Conservation (phyloP, 495 filamentous ascomycete genomes). For the Xylaria telfairii region DNA sequence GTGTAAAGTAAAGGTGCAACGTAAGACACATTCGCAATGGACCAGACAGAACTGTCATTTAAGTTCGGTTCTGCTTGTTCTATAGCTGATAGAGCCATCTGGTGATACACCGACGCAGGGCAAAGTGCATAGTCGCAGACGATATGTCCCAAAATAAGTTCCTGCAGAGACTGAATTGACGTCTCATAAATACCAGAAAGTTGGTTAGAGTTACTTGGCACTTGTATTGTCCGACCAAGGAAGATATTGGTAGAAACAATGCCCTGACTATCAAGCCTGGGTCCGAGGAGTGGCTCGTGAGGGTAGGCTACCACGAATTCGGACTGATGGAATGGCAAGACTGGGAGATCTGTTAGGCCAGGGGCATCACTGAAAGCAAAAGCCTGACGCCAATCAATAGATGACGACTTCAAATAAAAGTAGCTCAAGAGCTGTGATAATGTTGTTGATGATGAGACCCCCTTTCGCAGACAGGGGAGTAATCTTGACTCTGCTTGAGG, state of each 20-base stretch:
- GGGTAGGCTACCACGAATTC: neutral
- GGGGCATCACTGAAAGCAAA: neutral
- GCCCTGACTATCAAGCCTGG: neutral
- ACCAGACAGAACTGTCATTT: constrained; percentile 15
- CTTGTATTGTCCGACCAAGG: neutral
- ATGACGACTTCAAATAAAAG: neutral
- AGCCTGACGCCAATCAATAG: neutral
- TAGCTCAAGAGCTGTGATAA: neutral
- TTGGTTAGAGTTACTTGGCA: neutral
- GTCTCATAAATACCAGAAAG: constrained; percentile 7
- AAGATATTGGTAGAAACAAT: neutral
- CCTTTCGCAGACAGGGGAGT: constrained; percentile 17
- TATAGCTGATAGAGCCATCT: constrained; percentile 18
- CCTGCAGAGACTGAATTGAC: constrained; percentile 8
- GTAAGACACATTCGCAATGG: constrained; percentile 16
- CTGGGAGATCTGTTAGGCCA: neutral
- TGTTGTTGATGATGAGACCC: neutral
- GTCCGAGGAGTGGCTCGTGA: neutral
- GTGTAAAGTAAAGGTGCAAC: constrained; percentile 21
- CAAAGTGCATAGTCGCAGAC: constrained; percentile 24
- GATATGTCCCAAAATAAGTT: constrained; percentile 17
- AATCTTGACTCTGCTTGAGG: constrained; percentile 1
- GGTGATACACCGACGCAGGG: constrained; percentile 24
- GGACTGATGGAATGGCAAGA: neutral
- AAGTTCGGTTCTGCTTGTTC: constrained; percentile 17